Evolutionary conservation across 176 grass and related monocot species (phyloP), one percentile per base, ranked within the genome.

Genomic region (Puya raimondii): DNA sequence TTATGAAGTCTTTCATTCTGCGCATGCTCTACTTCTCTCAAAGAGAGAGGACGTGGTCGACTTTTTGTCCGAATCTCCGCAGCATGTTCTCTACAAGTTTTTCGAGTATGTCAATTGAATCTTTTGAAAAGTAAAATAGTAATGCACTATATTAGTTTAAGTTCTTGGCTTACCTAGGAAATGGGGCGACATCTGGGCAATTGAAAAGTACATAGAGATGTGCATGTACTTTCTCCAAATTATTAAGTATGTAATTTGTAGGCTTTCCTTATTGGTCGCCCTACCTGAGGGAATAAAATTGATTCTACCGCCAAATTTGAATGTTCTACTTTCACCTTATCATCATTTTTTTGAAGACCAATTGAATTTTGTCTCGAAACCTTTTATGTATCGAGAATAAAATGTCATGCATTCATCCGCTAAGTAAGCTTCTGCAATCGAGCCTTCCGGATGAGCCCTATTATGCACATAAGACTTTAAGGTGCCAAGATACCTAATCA

Each of bases 161-260:
- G 23, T 23, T 23, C 1, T 23, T 23, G 23, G 1, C 23, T 77
- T 85, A 72, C 77, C 52, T 17, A 13, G 65, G 51, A 27, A 67
- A 79, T 22, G 22, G 7, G 23, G 54, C 20, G 16, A 74, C 23
- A 47, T 54, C 15, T 0, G 21, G 50, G 72, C 50, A 79, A 69
- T 79, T 77, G 4, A 77, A 68, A 59, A 84, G 10, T 20, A 77
- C 49, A 70, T 69, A 84, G 50, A 47, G 53, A 49, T 79, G 69
- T 63, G 63, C 63, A 23, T 84, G 81, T 57, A 54, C 7, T 53
- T 61, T 73, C 3, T 67, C 61, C 64, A 78, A 51, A 72, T 23
- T 11, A 23, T 18, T 59, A 4, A 78, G 12, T 15, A 78, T 18
- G 49, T 23, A 78, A 16, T 4, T 54, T 1, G 23, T 9, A 12